Conservation (phyloP, 1,139 yeast genomes). For the Yamadazyma friedrichii region DNA sequence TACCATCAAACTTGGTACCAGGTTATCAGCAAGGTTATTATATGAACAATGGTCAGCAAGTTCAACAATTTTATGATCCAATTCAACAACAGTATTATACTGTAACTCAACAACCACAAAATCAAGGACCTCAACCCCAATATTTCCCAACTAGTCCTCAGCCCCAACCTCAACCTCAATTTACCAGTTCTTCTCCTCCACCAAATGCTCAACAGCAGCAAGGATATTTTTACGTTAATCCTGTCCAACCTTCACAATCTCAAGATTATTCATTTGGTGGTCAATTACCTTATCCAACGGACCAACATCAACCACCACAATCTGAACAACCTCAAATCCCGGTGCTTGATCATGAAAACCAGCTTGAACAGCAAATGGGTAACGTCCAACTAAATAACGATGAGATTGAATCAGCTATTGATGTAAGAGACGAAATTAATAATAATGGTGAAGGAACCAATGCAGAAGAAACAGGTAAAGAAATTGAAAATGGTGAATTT, state of each 20-base stretch:
- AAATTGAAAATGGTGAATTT: too few relatives aligned
- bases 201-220: conserved; percentile 4
- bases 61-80: conserved; percentile 44
- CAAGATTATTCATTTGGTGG: conserved; percentile 17
- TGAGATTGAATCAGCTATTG: too few relatives aligned
- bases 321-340: too few relatives aligned
- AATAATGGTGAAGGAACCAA: too few relatives aligned
- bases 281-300: conserved; percentile 17
- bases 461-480: too few relatives aligned
- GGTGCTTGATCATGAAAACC: too few relatives aligned
- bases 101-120: conserved; percentile 37
- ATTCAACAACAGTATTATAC: conserved; percentile 48
- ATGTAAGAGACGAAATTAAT: too few relatives aligned
- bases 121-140: conserved; percentile 33
- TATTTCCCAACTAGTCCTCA: conserved; percentile 40
- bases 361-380: too few relatives aligned
- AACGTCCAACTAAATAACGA: too few relatives aligned
- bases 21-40: conserved; percentile 23
- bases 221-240: conserved; percentile 6
- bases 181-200: conserved; percentile 14
- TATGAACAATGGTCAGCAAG: conserved; percentile 21
- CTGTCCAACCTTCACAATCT: conserved; percentile 5
- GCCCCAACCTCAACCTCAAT: conserved; percentile 18
- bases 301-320: conserved; percentile 4
- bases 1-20: conserved; percentile 20